These are phyloP conservation scores for Cyclospora cayetanensis DNA, from an alignment of 169 alveolate genomes.

Conservation along the genomic window DNA sequence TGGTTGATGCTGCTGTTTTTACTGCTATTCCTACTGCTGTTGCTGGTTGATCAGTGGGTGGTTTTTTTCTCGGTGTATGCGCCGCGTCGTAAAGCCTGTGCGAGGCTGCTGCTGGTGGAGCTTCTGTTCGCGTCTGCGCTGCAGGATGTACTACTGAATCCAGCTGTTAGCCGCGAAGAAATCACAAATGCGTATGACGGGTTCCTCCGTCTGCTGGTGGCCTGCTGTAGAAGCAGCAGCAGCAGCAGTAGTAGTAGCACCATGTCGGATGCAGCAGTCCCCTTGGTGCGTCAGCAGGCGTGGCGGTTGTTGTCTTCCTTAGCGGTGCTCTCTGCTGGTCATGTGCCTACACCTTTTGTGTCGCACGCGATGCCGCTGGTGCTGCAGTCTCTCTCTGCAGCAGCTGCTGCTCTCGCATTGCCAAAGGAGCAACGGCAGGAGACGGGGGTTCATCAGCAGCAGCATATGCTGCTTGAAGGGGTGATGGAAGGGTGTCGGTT, in stretches of 20 bases:
- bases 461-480: neutral
- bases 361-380: neutral
- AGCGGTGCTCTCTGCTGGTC: conserved; percentile 33
- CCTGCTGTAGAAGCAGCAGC: conserved; percentile 53
- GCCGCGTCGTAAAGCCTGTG: no score
- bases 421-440: no score
- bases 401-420: conserved; percentile 9
- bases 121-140: neutral
- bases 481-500: conserved; percentile 20
- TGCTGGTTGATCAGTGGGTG: neutral
- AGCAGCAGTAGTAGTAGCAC: conserved; percentile 44
- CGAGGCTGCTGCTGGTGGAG: conserved; percentile 12
- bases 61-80: no score
- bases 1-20: neutral
- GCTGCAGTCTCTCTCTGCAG: conserved; percentile 34
- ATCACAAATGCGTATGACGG: neutral
- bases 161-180: conserved; percentile 13
- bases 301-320: conserved; percentile 34
- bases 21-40: neutral
- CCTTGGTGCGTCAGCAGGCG: conserved; percentile 28
- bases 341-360: neutral
- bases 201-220: conserved; percentile 19
- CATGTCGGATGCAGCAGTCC: no score
- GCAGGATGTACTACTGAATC: conserved; percentile 30
- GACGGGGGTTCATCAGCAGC: conserved; percentile 41